Base-by-base conservation (phyloP, 306 rosid genomes). In the Prunus armeniaca region DNA sequence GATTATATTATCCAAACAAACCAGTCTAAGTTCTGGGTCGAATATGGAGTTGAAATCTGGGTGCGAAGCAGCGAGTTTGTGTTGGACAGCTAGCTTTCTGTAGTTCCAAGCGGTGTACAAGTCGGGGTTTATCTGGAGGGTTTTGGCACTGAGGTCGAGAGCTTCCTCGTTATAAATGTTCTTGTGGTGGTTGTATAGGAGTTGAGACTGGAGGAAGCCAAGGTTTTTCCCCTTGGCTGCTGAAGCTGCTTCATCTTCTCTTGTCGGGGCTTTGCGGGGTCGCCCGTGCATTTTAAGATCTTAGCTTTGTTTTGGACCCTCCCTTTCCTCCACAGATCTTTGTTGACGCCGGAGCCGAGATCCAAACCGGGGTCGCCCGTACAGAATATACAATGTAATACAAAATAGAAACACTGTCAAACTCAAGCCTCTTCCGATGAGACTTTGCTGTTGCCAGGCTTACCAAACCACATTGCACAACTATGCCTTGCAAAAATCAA, bases 51-150 rank as follows among this genome's bases (percentile, higher is more conserved):
- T 82, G 83, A 82, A 78, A 25, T 74, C 82, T 24, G 78, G 76
- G 82, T 91, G 86, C 27, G 93, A 76, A 34, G 82, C 79, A 68
- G 84, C 77, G 80, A 92, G 84, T 13, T 30, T 47, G 30, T 83
- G 85, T 71, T 92, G 82, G 43, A 92, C 89, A 9, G 93, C 90
- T 68, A 95, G 89, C 68, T 91, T 95, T 70, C 97, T 76, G 74
- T 88, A 95, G 75, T 92, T 95, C 98, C 97, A 92, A 74, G 96
- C 97, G 1, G 98, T 90, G 83, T 89, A 88, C 9, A 86, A 85
- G 58, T 95, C 96, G 41, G 97, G 98, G 85, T 89, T 95, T 63
- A 38, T 79, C 81, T 88, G 91, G 43, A 95, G 87, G 8, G 89
- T 88, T 89, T 82, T 87, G 19, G 91, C 88, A 73, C 87, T 91